Evolutionary conservation across 2,329 filamentous ascomycete species (phyloP).

Genomic region (Claviceps fusiformis): DNA sequence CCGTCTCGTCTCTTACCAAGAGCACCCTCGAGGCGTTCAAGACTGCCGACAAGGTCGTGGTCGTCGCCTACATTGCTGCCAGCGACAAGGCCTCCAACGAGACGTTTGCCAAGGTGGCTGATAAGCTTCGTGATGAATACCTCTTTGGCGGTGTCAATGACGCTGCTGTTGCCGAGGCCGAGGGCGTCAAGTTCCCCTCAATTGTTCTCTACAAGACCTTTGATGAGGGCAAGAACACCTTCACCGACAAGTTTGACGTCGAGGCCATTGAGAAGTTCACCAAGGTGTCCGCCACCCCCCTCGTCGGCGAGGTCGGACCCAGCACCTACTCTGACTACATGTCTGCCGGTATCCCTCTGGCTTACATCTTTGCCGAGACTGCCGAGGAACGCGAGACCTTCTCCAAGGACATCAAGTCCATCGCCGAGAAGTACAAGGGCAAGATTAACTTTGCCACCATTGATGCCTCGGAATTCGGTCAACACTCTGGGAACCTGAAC

Average conservation of each 20-base stretch:
- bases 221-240: constrained; percentile 86
- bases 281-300: constrained; percentile 71
- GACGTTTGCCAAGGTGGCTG: constrained; percentile 62
- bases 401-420: constrained; percentile 61
- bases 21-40: constrained; percentile 92
- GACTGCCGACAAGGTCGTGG: constrained; percentile 89
- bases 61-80: constrained; percentile 74
- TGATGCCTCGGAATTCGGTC: constrained; percentile 85
- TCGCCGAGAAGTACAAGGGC: constrained; percentile 87
- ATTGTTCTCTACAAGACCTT: constrained; percentile 96
- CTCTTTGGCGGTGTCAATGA: constrained; percentile 86
- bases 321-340: constrained; percentile 97
- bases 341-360: constrained; percentile 78
- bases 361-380: constrained; percentile 95
- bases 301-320: constrained; percentile 91
- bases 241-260: constrained; percentile 63
- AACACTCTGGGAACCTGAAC: constrained; percentile 94
- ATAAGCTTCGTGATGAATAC: constrained; percentile 74
- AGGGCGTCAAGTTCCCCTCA: constrained; percentile 75
- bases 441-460: constrained; percentile 97
- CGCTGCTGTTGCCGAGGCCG: constrained; percentile 70
- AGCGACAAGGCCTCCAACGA: constrained; percentile 77
- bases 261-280: constrained; percentile 73
- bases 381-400: constrained; percentile 76
- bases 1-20: constrained; percentile 70